These are phyloP conservation scores for Stagonosporopsis chrysanthemi DNA, from an alignment of 2,329 filamentous ascomycete genomes.

Conservation along the genomic window DNA sequence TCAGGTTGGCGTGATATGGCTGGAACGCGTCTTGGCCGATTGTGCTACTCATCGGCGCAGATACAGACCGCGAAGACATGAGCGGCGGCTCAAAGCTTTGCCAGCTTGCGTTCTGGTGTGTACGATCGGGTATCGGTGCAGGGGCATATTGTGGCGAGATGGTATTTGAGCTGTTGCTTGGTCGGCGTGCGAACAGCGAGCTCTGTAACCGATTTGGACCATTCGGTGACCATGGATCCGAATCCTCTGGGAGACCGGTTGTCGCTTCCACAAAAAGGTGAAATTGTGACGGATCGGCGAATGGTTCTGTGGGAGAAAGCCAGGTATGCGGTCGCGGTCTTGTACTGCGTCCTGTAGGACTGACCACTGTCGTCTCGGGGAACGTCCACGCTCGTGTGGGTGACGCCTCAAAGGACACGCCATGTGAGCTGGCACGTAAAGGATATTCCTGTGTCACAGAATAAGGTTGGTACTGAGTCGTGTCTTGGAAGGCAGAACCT, in stretches of 20 bases:
- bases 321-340: conserved; percentile 44
- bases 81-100: conserved; percentile 36
- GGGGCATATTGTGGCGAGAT: conserved; percentile 31
- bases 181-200: conserved; percentile 43
- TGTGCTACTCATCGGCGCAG: conserved; percentile 22
- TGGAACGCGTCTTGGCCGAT: conserved; percentile 5
- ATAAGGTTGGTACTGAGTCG: conserved; percentile 28
- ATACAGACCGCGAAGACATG: conserved; percentile 16
- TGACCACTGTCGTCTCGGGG: conserved; percentile 31
- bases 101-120: conserved; percentile 33
- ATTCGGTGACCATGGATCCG: conserved; percentile 44
- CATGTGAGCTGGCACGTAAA: conserved; percentile 25
- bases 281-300: conserved; percentile 46
- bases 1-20: conserved; percentile 24
- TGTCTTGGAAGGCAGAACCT: conserved; percentile 25
- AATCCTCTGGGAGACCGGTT: conserved; percentile 40
- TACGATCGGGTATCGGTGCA: conserved; percentile 18
- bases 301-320: conserved; percentile 46
- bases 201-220: conserved; percentile 43
- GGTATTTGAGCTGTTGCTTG: conserved; percentile 37
- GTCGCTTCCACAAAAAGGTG: conserved; percentile 52
- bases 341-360: conserved; percentile 29
- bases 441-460: conserved; percentile 7
- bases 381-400: conserved; percentile 39
- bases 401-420: conserved; percentile 32